Evolutionary conservation across 768 basidiomycete species (phyloP).

Genomic region (Mrakia frigida): DNA sequence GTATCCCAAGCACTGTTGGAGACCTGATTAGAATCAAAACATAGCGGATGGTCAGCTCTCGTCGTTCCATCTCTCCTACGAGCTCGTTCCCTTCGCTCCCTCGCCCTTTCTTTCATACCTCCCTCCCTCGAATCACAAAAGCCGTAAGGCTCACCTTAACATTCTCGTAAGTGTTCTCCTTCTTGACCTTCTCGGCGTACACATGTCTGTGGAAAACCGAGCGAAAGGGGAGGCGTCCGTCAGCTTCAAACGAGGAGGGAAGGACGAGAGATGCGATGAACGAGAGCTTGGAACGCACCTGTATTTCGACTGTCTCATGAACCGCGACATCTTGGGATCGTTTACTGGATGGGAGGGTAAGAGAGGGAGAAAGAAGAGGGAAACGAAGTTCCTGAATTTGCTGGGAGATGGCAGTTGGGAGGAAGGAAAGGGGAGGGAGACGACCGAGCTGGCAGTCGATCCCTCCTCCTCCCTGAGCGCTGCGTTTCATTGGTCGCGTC

Average conservation of each 20-base stretch:
- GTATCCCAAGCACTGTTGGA: constrained; percentile 75
- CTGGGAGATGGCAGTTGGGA: too few species aligned
- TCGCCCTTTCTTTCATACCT: background rate
- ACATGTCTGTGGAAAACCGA: constrained; percentile 60
- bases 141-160: constrained; percentile 29
- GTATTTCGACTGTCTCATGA: constrained; percentile 77
- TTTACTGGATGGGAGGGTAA: background rate
- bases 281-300: constrained; percentile 50
- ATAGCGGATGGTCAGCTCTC: background rate
- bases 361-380: background rate
- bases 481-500: too few species aligned
- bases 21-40: background rate
- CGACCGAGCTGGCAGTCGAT: too few species aligned
- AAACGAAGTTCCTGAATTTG: too few species aligned
- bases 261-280: background rate
- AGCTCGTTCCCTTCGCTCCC: background rate
- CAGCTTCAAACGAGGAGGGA: background rate
- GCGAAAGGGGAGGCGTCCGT: too few species aligned
- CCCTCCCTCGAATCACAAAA: background rate
- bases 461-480: too few species aligned
- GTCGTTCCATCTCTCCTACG: constrained; percentile 39
- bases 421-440: too few species aligned
- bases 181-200: constrained; percentile 81
- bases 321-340: constrained; percentile 62
- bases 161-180: constrained; percentile 47